Evolutionary conservation across 352 stramenopile species (phyloP).

Genomic region (Pilasporangium apinafurcum): DNA sequence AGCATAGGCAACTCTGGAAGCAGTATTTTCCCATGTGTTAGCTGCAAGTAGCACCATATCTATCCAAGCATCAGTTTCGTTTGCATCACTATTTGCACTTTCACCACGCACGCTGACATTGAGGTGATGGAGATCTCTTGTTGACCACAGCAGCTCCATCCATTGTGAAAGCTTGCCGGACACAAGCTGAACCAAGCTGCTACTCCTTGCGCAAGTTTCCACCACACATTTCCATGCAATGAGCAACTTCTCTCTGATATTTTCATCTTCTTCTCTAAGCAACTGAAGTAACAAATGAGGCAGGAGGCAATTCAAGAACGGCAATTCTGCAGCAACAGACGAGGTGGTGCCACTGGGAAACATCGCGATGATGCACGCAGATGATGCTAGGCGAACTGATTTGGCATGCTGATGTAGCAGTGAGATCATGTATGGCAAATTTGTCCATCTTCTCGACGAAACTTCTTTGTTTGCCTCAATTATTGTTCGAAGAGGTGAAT

Average conservation of each 20-base stretch:
- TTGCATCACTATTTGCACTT: neutral
- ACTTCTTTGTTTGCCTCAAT: too few relatives aligned
- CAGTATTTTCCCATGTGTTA: constrained; percentile 13
- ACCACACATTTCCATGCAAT: constrained; percentile 35
- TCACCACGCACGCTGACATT: constrained; percentile 13
- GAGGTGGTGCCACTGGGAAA: constrained; percentile 14
- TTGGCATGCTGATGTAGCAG: constrained; percentile 56
- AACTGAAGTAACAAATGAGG: constrained; percentile 63
- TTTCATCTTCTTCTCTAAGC: constrained; percentile 31
- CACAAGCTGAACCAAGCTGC: constrained; percentile 15
- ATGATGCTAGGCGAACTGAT: constrained; percentile 31
- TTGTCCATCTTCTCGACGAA: too few relatives aligned
- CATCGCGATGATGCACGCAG: constrained; percentile 38
- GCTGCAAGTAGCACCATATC: neutral
- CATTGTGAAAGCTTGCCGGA: constrained; percentile 17
- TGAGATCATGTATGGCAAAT: constrained; percentile 27
- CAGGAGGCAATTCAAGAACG: constrained; percentile 22
- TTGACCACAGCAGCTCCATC: constrained; percentile 49
- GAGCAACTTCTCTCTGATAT: constrained; percentile 18
- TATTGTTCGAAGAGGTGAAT: constrained; percentile 8
- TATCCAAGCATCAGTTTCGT: neutral
- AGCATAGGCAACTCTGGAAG: constrained; percentile 41
- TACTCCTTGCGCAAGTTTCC: constrained; percentile 9
- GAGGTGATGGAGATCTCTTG: constrained; percentile 17
- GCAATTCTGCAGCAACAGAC: neutral